Evolutionary conservation across 2,329 filamentous ascomycete species (phyloP), one percentile per base, ranked within the genome.

Genomic region (Fonsecaea monophora): DNA sequence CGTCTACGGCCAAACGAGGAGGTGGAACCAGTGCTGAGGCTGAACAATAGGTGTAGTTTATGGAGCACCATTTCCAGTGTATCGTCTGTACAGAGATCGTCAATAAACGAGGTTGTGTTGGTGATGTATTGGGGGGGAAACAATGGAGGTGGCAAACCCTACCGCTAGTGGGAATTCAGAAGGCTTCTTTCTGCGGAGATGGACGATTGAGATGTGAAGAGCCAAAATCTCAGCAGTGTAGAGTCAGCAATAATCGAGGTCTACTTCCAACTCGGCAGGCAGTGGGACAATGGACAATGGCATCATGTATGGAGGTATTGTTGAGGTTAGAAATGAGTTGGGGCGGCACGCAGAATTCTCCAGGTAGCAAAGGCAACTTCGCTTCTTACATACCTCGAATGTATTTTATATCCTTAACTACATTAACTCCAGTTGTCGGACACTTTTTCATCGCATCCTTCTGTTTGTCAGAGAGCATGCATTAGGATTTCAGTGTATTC

Each of bases 121-220:
- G n/a, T 4, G n/a, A 42, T 7, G 4, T 4, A 42, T n/a, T 32
- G 30, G 13, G 40, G 15, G 40, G 7, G 4, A 6, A 42, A 42
- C 3, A 7, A n/a, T 13, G 40, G 40, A 42, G 38, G 12, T 15
- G 40, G 21, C 4, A 30, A 58, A 45, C 56, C 55, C 55, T 58
- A 58, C 55, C 55, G 40, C 55, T 58, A 58, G 55, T 15, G 37
- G 30, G 21, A 42, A 42, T 37, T 13, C 21, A 15, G 25, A 40
- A 25, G 40, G 13, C 40, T 30, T 15, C 55, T n/a, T 37, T 30
- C 40, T 18, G 12, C n/a, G 18, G n/a, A 37, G 21, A 38, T 37
- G 1, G 38, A 25, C 5, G 38, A 18, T 15, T 8, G 12, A 56
- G 30, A n/a, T 4, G 12, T 40, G 37, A 40, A 40, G 37, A 40